A percentile compares a stretch with the other conserved stretches of the same genome.
Conservation (phyloP, 192 early-diverging fungal species). For the Geosiphon pyriformis region DNA sequence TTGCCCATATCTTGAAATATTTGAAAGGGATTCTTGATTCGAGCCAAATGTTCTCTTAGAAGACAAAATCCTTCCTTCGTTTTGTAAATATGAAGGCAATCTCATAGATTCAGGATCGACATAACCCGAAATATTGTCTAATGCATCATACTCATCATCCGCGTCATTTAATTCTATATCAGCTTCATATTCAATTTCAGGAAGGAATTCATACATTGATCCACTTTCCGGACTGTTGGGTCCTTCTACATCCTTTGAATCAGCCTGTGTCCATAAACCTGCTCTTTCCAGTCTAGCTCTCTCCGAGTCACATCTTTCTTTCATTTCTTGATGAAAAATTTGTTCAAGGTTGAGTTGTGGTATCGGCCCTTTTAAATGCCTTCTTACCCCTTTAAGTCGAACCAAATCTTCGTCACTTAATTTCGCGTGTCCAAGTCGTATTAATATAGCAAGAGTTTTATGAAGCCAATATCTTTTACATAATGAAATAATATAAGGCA, state of each 20-base stretch:
- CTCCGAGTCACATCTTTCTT: neutral
- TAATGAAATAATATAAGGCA: neutral
- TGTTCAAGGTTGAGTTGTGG: neutral
- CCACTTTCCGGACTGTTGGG: no score
- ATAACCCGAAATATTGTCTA: no score
- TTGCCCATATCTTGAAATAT: no score
- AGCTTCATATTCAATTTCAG: no score
- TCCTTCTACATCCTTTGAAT: neutral
- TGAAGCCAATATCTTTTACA: neutral
- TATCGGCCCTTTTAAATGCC: neutral
- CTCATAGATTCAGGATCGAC: no score
- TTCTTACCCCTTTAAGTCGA: neutral
- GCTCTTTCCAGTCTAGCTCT: neutral
- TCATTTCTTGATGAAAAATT: neutral
- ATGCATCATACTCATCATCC: no score
- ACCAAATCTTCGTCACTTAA: neutral
- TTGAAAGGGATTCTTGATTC: no score
- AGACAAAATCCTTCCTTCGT: no score
- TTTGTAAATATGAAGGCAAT: no score
- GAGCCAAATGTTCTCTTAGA: no score
- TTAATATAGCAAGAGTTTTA: neutral
- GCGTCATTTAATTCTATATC: no score
- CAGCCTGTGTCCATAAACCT: neutral
- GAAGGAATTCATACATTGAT: no score
- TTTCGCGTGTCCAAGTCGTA: neutral